Evolutionary conservation across 176 grass and related monocot genomes (phyloP), one percentile per base, ranked within the genome.

Genomic region (Ensete ventricosum): DNA sequence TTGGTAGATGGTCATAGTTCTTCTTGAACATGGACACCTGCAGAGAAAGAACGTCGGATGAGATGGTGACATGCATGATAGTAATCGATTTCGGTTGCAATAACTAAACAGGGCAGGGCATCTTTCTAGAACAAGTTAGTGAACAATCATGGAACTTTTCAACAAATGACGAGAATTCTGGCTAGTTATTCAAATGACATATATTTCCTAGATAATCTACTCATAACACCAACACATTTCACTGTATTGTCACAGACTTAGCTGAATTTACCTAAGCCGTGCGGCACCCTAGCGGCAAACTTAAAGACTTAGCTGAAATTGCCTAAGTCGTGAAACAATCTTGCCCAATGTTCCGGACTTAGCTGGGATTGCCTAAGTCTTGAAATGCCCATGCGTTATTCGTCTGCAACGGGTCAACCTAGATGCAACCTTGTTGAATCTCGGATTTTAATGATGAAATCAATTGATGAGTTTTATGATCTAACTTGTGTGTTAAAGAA

Each of bases 11-110:
- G 79, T 97, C 94, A 88, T 87, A 97, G 54, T 97, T 97, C 83
- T 85, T 97, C 77, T 97, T 97, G 77, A 97, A 97, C 94, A 97
- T 93, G 16, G 94, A 97, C 79, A 97, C 88, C 94, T 97, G n/a
- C 16, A 79, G 73, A 13, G 82, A 80, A n/a, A 73, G 4, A 78
- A 50, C 8, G 54, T 8, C 63, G 4, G 57, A 73, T 64, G 62
- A 53, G 21, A 63, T 2, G 10, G 29, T 21, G 53, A 53, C 24
- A 57, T 22, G 8, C 20, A 1, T 66, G 1, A 66, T 26, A 58
- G 24, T 71, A 17, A 20, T 71, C 16, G 52, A 11, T 52, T 71
- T 21, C 67, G 11, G 68, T n/a, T 71, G 9, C 34, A 49, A 71
- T 68, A 8, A 68, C 2, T 60, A 19, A 3, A 60, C 57, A 65